phyloP scores from a whole-genome alignment of 257 asterid species.

The Fraxinus pennsylvanica region DNA sequence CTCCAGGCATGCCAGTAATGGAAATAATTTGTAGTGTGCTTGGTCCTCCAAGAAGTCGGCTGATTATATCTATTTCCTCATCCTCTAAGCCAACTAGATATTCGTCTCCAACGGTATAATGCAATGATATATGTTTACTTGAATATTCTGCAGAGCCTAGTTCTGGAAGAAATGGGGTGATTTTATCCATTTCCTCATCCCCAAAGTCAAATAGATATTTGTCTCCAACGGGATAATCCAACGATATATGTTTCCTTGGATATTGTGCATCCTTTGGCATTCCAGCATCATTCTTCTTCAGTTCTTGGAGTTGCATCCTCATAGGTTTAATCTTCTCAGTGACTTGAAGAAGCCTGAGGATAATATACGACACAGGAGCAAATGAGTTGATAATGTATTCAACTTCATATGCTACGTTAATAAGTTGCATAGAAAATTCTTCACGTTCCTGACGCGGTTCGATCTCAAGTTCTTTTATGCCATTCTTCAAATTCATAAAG shows the following conservation, averaged over 20 bases:
- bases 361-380: background rate
- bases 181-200: background rate
- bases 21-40: conserved; percentile 7
- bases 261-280: background rate
- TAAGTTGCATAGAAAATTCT: background rate
- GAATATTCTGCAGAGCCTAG: no score
- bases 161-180: no score
- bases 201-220: background rate
- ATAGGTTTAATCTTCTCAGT: background rate
- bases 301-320: background rate
- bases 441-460: background rate
- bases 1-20: conserved; percentile 42
- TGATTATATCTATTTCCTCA: background rate
- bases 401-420: conserved; percentile 26
- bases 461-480: no score
- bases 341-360: background rate
- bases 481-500: no score
- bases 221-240: background rate
- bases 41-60: background rate
- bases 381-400: background rate
- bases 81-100: background rate
- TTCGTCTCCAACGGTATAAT: conserved; percentile 1
- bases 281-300: background rate
- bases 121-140: background rate
- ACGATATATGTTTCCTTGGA: background rate